phyloP scores from a whole-genome alignment of 352 stramenopile species.

The Phytophthora colocasiae region DNA sequence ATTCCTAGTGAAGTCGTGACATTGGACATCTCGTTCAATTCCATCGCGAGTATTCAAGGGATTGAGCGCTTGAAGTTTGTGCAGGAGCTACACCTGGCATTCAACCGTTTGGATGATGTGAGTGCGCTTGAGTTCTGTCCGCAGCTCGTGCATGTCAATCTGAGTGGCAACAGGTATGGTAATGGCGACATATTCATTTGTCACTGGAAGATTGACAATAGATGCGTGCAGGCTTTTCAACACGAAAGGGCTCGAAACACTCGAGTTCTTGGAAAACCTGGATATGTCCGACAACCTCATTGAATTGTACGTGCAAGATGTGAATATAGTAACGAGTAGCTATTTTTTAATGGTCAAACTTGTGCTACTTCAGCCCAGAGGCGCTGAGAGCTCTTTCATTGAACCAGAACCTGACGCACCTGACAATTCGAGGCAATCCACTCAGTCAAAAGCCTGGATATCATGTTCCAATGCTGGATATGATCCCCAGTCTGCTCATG shows the following conservation, averaged over 20 bases:
- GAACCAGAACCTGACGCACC: slow-evolving; percentile 73
- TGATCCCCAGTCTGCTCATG: slow-evolving; percentile 77
- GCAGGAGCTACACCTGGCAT: slow-evolving; percentile 75
- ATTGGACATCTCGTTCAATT: slow-evolving; percentile 79
- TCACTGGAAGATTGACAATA: slow-evolving; percentile 2
- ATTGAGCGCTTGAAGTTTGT: slow-evolving; percentile 73
- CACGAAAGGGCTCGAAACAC: slow-evolving; percentile 74
- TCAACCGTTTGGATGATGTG: slow-evolving; percentile 68
- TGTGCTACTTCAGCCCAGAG: slow-evolving; percentile 52
- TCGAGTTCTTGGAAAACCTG: slow-evolving; percentile 63
- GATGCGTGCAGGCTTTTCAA: slow-evolving; percentile 47
- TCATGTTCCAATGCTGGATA: slow-evolving; percentile 73
- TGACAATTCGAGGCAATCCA: slow-evolving; percentile 73
- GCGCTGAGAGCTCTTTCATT: slow-evolving; percentile 68
- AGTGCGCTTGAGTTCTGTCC: slow-evolving; percentile 74
- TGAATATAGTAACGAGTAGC: neutral
- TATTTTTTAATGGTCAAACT: neutral
- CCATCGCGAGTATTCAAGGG: slow-evolving; percentile 47
- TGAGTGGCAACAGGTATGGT: slow-evolving; percentile 75
- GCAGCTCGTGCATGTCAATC: slow-evolving; percentile 61
- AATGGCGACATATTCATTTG: neutral
- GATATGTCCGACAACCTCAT: slow-evolving; percentile 84
- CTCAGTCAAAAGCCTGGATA: slow-evolving; percentile 68
- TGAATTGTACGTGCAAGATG: slow-evolving; percentile 54
- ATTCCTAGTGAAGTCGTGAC: slow-evolving; percentile 54